Conservation (phyloP, 1,284 basidiomycete genomes). For the Ceratobasidium sp. region DNA sequence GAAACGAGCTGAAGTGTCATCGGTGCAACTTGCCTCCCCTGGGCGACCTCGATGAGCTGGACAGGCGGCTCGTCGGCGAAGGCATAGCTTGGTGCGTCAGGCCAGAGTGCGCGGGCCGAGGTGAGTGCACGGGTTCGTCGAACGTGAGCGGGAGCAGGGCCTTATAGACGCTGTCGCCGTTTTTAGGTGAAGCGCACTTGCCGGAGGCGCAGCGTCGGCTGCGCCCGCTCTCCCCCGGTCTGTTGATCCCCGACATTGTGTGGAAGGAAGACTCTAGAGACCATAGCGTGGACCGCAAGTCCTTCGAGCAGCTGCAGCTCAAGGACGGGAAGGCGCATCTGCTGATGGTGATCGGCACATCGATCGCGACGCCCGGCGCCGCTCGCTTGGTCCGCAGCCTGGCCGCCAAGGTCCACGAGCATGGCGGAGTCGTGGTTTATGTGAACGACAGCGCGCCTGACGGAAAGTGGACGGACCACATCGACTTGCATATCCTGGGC, state of each 20-base stretch:
- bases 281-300: not conserved
- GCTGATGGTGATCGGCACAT: conserved; percentile 27
- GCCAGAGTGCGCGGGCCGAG: conserved; percentile 1
- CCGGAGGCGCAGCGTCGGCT: not conserved
- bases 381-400: conserved; percentile 14
- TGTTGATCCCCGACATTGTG: not conserved
- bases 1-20: conserved; percentile 28
- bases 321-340: conserved; percentile 1
- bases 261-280: conserved; percentile 10
- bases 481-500: conserved; percentile 11
- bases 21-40: not conserved
- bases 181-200: not conserved
- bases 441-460: not conserved
- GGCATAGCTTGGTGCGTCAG: not conserved
- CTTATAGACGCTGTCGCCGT: too few species aligned
- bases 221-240: not conserved
- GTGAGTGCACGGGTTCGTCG: not conserved
- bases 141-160: too few species aligned
- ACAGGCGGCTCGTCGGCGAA: not conserved
- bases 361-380: conserved; percentile 15
- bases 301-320: not conserved
- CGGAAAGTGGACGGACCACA: not conserved
- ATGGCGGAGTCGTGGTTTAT: conserved; percentile 1
- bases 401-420: not conserved
- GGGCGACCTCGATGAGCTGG: not conserved